Conservation (phyloP, 2,329 filamentous ascomycete species). For the Apiospora kogelbergensis region DNA sequence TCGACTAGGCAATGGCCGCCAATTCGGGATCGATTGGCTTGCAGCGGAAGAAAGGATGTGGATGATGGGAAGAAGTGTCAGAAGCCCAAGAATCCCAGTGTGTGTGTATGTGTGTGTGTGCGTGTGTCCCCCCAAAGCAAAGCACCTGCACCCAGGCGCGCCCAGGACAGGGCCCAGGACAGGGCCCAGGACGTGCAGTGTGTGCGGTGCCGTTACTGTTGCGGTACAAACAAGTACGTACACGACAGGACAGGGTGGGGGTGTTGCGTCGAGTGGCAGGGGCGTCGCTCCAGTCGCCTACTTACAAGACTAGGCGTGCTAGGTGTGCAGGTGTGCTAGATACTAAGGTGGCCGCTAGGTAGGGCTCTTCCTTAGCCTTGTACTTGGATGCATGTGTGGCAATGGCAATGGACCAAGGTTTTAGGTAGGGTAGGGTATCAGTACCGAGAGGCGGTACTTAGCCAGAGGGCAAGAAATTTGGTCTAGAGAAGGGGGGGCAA, state of each 20-base stretch:
- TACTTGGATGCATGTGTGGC: conserved; percentile 5
- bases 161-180: no score
- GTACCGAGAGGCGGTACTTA: background rate
- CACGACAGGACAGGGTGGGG: background rate
- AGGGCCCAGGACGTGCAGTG: background rate
- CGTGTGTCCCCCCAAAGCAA: background rate
- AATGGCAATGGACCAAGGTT: conserved; percentile 6
- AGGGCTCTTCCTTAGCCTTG: background rate
- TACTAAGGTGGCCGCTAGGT: background rate
- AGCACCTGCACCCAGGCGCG: background rate
- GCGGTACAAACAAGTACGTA: background rate
- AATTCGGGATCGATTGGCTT: conserved; percentile 7
- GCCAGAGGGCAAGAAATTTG: background rate
- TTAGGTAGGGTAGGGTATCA: background rate
- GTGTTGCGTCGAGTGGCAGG: background rate
- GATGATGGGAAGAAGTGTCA: conserved; percentile 7
- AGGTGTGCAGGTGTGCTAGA: no score
- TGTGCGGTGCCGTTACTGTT: background rate
- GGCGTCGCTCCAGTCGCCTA: background rate
- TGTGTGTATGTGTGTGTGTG: no score
- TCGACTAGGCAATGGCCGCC: background rate
- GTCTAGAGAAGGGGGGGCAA: background rate
- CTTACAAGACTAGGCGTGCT: background rate
- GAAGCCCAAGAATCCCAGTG: background rate
- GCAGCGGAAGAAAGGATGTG: conserved; percentile 8